These are phyloP conservation scores for Dactylis glomerata DNA, from an alignment of 176 grass and related monocot species.

Conservation along the genomic window DNA sequence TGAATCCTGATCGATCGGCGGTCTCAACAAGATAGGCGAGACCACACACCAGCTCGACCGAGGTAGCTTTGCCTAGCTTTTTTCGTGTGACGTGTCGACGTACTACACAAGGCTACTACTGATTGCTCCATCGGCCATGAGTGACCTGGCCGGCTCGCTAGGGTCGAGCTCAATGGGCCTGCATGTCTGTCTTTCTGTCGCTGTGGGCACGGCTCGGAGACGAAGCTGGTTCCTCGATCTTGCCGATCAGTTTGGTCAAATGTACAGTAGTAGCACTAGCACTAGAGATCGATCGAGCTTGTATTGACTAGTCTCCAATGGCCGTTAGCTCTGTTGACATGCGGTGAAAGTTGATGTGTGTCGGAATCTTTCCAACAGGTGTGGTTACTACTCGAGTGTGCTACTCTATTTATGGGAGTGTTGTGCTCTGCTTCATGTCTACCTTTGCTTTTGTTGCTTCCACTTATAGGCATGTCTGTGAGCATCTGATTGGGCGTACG, in stretches of 20 bases:
- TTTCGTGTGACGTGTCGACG: not conserved
- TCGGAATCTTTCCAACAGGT: not conserved
- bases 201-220: not conserved
- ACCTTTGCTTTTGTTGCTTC: slow-evolving; percentile 4
- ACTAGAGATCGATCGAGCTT: not conserved
- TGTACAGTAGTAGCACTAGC: not conserved
- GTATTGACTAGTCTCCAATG: not conserved
- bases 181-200: not conserved
- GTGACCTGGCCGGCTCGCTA: not conserved
- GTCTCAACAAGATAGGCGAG: not conserved
- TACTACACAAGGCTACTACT: not conserved
- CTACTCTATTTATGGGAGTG: not conserved
- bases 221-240: not conserved
- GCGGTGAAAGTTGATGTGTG: not conserved
- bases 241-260: not conserved
- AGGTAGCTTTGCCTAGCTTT: not conserved
- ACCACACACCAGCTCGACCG: not conserved
- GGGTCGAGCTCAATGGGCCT: not conserved
- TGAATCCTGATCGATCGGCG: not conserved
- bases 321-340: not conserved
- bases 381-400: not conserved
- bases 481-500: not conserved
- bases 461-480: not conserved
- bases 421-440: not conserved
- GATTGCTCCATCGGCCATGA: not conserved